Evolutionary conservation across 176 grass and related monocot genomes (phyloP), one percentile per base, ranked within the genome.

Genomic region (Oryza glaberrima): DNA sequence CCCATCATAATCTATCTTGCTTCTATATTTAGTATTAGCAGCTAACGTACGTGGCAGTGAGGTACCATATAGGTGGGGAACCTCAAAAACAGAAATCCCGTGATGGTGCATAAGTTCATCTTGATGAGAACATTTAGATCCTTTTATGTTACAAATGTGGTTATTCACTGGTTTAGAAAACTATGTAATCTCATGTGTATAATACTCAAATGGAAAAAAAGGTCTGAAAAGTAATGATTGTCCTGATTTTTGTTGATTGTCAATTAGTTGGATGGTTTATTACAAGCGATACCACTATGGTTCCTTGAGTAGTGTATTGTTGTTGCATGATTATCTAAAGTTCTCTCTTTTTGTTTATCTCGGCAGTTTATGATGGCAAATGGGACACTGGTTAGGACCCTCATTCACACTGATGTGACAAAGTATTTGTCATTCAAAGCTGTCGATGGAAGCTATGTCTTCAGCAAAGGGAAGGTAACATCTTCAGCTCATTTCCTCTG

Each of bases 331-430:
- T 48, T 12, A 48, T 48, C 13, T 7, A 44, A 44, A 44, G 9
- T 44, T 43, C 8, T 43, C 6, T 13, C 4, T 52, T 17, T 22
- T 11, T 90, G 23, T 82, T 26, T 26, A 54, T 74, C 9, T 92
- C 58, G 47, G 67, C 88, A 97, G 95, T 94, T 94, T 83, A 97
- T 94, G 90, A 97, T 97, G 95, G 95, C 95, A 82, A 98, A 94
- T 86, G 95, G 92, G 40, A 98, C 79, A 68, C 90, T 98, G 90
- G 92, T 97, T 69, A 90, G 92, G 47, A 91, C 90, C 51, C 90
- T 98, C 77, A 93, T 95, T 72, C 93, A 93, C 77, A 98, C 95
- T 73, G 77, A 92, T 51, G 95, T 98, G 22, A 93, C 93, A 20
- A 98, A 95, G 76, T 98, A 98, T 67, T 82, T 98, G 45, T 91